Percentiles rank a stretch among this genome's conserved stretches.
These are phyloP conservation scores for Ambrosiella xylebori DNA, from an alignment of 2,329 filamentous ascomycete species.

Conservation along the genomic window DNA sequence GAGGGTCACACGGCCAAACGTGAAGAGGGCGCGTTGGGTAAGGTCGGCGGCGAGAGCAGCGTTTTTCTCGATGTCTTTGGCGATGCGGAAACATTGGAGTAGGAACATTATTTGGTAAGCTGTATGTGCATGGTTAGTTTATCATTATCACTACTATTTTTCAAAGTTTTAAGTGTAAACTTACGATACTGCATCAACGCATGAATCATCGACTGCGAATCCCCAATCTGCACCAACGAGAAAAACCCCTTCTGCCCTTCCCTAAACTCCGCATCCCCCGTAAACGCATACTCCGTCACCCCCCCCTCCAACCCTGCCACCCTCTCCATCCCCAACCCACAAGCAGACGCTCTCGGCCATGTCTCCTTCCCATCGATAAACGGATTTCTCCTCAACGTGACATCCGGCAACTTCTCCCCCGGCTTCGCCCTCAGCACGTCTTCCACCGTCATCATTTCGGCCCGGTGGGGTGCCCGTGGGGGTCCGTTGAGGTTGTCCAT, in stretches of 20 bases:
- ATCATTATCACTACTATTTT: conserved; percentile 30
- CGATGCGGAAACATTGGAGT: conserved; percentile 84
- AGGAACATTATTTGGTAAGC: conserved; percentile 85
- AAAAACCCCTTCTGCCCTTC: conserved; percentile 62
- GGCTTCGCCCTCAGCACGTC: conserved; percentile 37
- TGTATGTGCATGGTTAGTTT: conserved; percentile 25
- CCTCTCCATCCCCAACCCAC: conserved; percentile 67
- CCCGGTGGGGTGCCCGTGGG: conserved; percentile 20
- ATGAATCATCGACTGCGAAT: conserved; percentile 68
- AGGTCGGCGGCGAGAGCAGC: conserved; percentile 73
- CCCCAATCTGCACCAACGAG: conserved; percentile 56
- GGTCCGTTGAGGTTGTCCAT: conserved; percentile 32
- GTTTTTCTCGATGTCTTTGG: conserved; percentile 69
- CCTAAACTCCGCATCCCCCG: conserved; percentile 60
- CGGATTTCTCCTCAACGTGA: conserved; percentile 59
- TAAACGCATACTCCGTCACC: conserved; percentile 53
- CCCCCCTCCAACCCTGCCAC: conserved; percentile 29
- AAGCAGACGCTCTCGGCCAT: conserved; percentile 65
- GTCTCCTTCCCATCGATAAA: conserved; percentile 77
- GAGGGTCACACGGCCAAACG: conserved; percentile 75
- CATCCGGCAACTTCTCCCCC: conserved; percentile 48
- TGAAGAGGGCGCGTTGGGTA: conserved; percentile 79
- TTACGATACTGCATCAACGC: conserved; percentile 36
- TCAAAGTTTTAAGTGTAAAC: conserved; percentile 14
- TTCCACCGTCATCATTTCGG: conserved; percentile 38